These are phyloP conservation scores for Nannochloris sp. DNA, from an alignment of 139 green algal species.

Conservation along the genomic window DNA sequence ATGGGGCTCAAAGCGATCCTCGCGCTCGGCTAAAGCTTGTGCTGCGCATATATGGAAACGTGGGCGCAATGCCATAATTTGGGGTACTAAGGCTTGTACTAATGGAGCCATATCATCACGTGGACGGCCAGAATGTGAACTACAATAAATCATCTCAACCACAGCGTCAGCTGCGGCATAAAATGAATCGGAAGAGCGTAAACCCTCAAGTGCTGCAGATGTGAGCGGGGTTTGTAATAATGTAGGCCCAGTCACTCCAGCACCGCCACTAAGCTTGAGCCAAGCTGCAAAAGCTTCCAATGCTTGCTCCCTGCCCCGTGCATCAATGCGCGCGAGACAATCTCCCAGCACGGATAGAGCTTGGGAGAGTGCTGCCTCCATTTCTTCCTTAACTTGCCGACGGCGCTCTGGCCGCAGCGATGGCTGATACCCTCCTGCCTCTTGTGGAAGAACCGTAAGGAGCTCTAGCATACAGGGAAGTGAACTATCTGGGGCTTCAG, in stretches of 20 bases:
- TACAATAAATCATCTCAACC: conserved; percentile 38
- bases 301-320: conserved; percentile 8
- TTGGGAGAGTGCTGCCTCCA: conserved; percentile 18
- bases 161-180: conserved; percentile 71
- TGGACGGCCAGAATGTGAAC: conserved; percentile 16
- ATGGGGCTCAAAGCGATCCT: background rate
- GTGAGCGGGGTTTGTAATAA: conserved; percentile 40
- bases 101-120: conserved; percentile 51
- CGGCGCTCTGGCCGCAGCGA: conserved; percentile 70
- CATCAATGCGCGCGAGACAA: conserved; percentile 14
- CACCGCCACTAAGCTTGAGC: conserved; percentile 53
- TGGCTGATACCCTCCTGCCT: conserved; percentile 60
- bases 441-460: conserved; percentile 80
- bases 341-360: conserved; percentile 62
- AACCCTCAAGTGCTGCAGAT: conserved; percentile 51
- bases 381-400: conserved; percentile 54
- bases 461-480: conserved; percentile 81
- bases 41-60: conserved; percentile 52
- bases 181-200: conserved; percentile 53
- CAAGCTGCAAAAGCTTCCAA: conserved; percentile 74
- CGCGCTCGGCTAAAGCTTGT: conserved; percentile 27
- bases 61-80: conserved; percentile 68
- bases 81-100: conserved; percentile 60
- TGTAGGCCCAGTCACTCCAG: background rate
- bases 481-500: conserved; percentile 22